Conservation (phyloP, 345 rosid species). For the Populus deltoides region DNA sequence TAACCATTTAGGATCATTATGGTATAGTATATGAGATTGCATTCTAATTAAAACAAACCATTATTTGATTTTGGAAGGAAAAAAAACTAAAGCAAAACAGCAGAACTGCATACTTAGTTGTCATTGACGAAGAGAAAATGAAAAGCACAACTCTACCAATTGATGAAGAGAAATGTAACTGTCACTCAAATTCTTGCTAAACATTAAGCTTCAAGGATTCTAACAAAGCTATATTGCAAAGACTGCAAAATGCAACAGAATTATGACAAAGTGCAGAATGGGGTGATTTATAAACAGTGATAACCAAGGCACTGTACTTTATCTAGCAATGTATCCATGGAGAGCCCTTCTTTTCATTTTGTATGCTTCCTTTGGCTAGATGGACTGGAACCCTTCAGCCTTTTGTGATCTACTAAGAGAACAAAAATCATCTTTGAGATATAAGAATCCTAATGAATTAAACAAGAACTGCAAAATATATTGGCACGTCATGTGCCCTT, state of each 20-base stretch:
- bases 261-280: not conserved
- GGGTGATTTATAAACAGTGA: not conserved
- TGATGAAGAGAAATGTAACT: not conserved
- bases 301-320: not conserved
- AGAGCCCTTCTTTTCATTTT: not conserved
- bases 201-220: not conserved
- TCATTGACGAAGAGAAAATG: no score
- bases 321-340: not conserved
- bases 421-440: not conserved
- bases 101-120: no score
- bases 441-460: not conserved
- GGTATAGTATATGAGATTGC: no score
- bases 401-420: not conserved
- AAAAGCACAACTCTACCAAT: no score
- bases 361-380: not conserved
- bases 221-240: not conserved
- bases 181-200: not conserved
- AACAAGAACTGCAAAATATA: not conserved
- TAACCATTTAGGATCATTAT: no score
- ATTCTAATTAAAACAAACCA: no score
- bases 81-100: no score
- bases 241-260: not conserved
- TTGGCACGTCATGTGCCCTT: not conserved
- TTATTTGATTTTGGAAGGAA: no score
- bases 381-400: not conserved